Evolutionary conservation across 305 asterid species (phyloP).

Genomic region (Rubia balearica): DNA sequence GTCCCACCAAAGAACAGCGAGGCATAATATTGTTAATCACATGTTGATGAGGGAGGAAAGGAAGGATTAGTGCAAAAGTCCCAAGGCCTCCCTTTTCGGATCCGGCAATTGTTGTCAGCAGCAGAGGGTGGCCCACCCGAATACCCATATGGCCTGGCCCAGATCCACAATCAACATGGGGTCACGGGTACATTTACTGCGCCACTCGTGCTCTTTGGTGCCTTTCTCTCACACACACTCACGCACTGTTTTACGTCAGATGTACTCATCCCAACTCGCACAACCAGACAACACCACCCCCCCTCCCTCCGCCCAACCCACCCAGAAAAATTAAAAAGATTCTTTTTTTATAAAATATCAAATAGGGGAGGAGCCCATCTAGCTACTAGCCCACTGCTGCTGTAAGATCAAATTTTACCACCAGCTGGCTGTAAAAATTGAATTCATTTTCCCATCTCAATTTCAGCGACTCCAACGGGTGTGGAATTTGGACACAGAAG

Average conservation of each 20-base stretch:
- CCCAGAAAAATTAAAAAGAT: neutral
- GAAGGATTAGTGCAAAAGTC: constrained; percentile 13
- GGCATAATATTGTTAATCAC: neutral
- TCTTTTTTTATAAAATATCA: neutral
- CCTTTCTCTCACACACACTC: constrained; percentile 11
- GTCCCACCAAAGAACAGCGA: constrained; percentile 18
- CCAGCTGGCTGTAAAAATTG: neutral
- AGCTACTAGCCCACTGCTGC: neutral
- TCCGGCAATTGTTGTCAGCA: constrained; percentile 38
- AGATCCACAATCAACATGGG: constrained; percentile 37
- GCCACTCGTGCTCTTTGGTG: constrained; percentile 53
- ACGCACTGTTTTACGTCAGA: constrained; percentile 14
- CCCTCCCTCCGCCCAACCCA: neutral
- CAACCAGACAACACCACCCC: constrained; percentile 11
- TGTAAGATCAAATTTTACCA: neutral
- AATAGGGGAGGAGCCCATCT: neutral
- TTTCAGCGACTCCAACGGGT: neutral
- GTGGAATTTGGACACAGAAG: neutral
- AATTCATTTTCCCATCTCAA: neutral
- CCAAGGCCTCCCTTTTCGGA: constrained; percentile 44
- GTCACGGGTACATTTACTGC: constrained; percentile 90
- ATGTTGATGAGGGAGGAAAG: neutral
- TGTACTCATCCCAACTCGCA: constrained; percentile 11
- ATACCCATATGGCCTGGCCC: constrained; percentile 53
- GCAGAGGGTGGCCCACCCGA: constrained; percentile 43